Evolutionary conservation across 805 yeast species (phyloP), one percentile per base, ranked within the genome.

Genomic region (Candida peoriensis): DNA sequence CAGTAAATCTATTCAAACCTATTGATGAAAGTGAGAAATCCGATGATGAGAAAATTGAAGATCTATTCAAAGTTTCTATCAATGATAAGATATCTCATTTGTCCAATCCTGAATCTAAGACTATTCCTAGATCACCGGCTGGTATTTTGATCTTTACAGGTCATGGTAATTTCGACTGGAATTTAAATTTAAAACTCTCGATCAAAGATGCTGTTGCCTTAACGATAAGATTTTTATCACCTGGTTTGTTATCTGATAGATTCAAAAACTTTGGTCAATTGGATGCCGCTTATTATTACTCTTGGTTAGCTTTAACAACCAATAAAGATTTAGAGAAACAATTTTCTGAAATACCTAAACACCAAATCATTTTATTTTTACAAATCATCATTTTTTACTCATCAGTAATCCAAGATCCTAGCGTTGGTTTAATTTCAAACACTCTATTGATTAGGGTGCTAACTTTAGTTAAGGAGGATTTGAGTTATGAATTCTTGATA

Each of bases 371-470:
- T 21, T 46, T 61, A 8, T 72, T 62, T 39, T 52, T 76, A 13
- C 73, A 70, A 47, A 49, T 63, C 24, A 44, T 72, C 22, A 54
- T 73, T 20, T 49, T 58, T 20, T 52, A 59, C 22, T 54, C 64
- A 5, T 63, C 70, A 5, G 47, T 54, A 5, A 50, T 61, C 22
- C 47, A 58, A 2, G 56, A 62, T 36, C 63, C 69, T 23, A 56
- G 65, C 24, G 51, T 55, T 31, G 55, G 72, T 45, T 51, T 56
- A 44, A 62, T 75, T 20, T 63, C 70, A 9, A 73, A 77, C 47
- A 78, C 89, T 0, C 61, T 85, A 28, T 57, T 86, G 23, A 76
- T 83, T 2, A 77, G 78, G 45, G 50, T 85, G 2, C 60, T 90
- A 45, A 70, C 81, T 8, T 52, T 71, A 15, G 57, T 78, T 21